Percentiles rank a stretch among this genome's conserved stretches.
Conservation (phyloP, 1,139 yeast species). For the Candida albicans region DNA sequence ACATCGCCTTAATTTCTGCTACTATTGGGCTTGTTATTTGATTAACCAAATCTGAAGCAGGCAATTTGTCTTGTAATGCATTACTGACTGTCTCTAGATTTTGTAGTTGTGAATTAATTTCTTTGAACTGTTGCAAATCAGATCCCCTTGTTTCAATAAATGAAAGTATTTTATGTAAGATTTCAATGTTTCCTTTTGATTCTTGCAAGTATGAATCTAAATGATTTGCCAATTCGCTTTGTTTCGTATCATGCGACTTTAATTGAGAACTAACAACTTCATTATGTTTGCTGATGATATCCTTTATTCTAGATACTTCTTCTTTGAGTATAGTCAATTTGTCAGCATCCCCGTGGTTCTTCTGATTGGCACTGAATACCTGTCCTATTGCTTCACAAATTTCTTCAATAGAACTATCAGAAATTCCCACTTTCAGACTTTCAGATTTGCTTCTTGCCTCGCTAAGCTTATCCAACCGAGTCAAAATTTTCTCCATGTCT, state of each 20-base stretch:
- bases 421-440: background rate
- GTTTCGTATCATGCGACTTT: background rate
- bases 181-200: background rate
- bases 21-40: conserved; percentile 28
- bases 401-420: background rate
- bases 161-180: background rate
- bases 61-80: conserved; percentile 4
- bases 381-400: background rate
- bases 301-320: conserved; percentile 4
- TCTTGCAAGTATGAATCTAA: conserved; percentile 1
- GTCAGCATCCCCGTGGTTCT: background rate
- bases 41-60: conserved; percentile 19
- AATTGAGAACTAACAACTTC: conserved; percentile 2
- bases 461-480: conserved; percentile 17
- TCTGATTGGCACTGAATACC: too few species aligned
- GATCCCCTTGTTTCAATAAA: background rate
- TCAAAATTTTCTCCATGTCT: conserved; percentile 27
- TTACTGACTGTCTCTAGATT: background rate
- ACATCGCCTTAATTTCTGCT: conserved; percentile 25
- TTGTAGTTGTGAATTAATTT: background rate
- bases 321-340: conserved; percentile 1
- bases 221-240: conserved; percentile 2
- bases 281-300: conserved; percentile 1
- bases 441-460: background rate
- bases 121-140: background rate